Percentiles rank a stretch among this genome's conserved stretches.
Evolutionary conservation across 2,329 filamentous ascomycete genomes (phyloP).

Genomic region (Fusarium compactum): DNA sequence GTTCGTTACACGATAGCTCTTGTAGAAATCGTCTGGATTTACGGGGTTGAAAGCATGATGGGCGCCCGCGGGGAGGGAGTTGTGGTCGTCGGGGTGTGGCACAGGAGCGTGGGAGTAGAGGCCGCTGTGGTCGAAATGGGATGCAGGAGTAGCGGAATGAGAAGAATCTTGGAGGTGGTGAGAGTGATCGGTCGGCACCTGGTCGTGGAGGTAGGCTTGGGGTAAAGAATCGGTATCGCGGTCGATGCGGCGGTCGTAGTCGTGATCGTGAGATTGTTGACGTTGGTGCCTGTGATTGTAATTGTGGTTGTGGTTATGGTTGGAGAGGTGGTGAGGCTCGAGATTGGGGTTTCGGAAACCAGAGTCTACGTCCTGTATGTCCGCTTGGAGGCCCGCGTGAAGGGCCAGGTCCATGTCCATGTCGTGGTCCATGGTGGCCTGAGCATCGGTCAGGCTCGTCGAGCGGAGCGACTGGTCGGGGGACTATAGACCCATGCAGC

Average conservation of each 20-base stretch:
- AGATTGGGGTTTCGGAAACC: constrained; percentile 39
- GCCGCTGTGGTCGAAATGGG: constrained; percentile 33
- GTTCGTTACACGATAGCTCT: constrained; percentile 59
- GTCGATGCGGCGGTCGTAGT: constrained; percentile 46
- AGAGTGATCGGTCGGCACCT: constrained; percentile 37
- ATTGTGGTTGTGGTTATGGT: constrained; percentile 31
- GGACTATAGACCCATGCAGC: constrained; percentile 59
- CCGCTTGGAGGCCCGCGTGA: constrained; percentile 48
- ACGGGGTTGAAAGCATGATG: constrained; percentile 57
- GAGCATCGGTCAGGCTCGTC: constrained; percentile 59
- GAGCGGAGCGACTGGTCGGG: constrained; percentile 57
- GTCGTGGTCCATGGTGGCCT: constrained; percentile 62
- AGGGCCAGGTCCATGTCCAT: constrained; percentile 52
- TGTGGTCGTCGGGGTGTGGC: constrained; percentile 42
- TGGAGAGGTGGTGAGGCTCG: constrained; percentile 47
- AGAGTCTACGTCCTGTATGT: constrained; percentile 45
- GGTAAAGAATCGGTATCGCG: constrained; percentile 22
- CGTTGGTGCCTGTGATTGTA: constrained; percentile 45
- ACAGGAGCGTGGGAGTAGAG: constrained; percentile 43
- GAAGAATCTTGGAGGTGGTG: constrained; percentile 38
- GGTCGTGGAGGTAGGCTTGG: constrained; percentile 43
- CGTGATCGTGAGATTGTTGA: constrained; percentile 48
- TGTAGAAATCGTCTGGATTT: constrained; percentile 69
- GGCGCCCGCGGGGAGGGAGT: constrained; percentile 40
- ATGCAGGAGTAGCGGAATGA: constrained; percentile 35